Evolutionary conservation across 2,329 filamentous ascomycete genomes (phyloP), one percentile per base, ranked within the genome.

Genomic region (Talaromyces sp.): DNA sequence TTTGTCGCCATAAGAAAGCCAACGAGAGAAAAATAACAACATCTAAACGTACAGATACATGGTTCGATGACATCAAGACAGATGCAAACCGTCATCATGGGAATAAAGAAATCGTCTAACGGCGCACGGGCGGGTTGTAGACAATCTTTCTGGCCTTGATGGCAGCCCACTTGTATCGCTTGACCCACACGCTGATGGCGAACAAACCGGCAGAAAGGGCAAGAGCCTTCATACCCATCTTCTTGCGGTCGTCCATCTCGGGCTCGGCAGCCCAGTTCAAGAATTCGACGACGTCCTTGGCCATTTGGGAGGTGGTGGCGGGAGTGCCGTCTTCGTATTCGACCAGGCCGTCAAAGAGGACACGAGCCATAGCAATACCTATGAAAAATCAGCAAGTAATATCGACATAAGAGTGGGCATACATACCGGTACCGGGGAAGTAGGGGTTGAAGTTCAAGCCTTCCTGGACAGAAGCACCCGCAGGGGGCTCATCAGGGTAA

Each of bases 361-460:
- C 95, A 88, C 95, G 94, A 74, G 90, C 94, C 95, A 99, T 99
- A 75, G 91, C 95, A 80, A 99, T 99, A 78, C 82, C 83, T 83
- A 65, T 9, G 15, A 0, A 10, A 31, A 1, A 15, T 59, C 13
- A 59, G 39, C 45, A 45, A 13, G n/a, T 43, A 7, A 39, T 10
- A 6, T 45, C 19, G 6, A 59, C 25, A 3, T 43, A n/a, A 10
- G 19, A 2, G 2, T 37, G 8, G 19, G 22, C 9, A 27, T 58
- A 70, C 76, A 61, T 78, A 83, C 94, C 94, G 73, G 95, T 98
- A 78, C 95, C 95, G 66, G 95, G 95, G 89, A 99, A 99, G 87
- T 97, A 99, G 67, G 95, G 95, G 88, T 99, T 99, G 89, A 99
- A 99, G 89, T 98, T 97, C 82, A 99, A 89, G 76, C 95, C 95